Evolutionary conservation across 1,139 yeast genomes (phyloP).

Genomic region (Hanseniaspora uvarum): DNA sequence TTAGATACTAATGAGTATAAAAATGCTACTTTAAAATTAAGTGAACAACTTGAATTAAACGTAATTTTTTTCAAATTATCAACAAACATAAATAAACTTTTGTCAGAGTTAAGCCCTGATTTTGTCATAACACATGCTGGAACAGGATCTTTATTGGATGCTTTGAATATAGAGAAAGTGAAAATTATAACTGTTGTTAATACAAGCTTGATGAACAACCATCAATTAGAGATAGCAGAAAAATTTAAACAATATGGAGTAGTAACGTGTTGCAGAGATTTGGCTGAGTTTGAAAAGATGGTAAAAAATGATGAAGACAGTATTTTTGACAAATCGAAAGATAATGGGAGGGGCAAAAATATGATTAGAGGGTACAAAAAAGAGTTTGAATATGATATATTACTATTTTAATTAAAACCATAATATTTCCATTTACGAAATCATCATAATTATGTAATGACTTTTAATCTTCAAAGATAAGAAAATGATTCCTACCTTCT

Average conservation of each 20-base stretch:
- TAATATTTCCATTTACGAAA: background rate
- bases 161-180: constrained; percentile 37
- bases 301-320: background rate
- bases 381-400: background rate
- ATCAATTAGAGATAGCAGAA: constrained; percentile 68
- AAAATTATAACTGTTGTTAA: constrained; percentile 65
- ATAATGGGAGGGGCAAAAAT: background rate
- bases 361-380: constrained; percentile 2
- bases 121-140: constrained; percentile 84
- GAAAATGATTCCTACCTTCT: background rate
- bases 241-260: constrained; percentile 34
- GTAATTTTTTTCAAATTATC: constrained; percentile 44
- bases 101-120: constrained; percentile 34
- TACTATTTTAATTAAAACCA: background rate
- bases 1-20: background rate
- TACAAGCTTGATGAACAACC: constrained; percentile 67
- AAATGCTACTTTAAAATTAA: background rate
- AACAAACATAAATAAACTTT: constrained; percentile 34
- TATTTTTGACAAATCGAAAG: background rate
- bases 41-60: constrained; percentile 20
- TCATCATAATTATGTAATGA: background rate
- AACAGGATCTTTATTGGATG: constrained; percentile 82
- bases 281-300: background rate
- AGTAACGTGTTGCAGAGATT: constrained; percentile 2
- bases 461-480: background rate